Evolutionary conservation across 2,329 filamentous ascomycete genomes (phyloP).

Genomic region (Ciborinia camelliae): DNA sequence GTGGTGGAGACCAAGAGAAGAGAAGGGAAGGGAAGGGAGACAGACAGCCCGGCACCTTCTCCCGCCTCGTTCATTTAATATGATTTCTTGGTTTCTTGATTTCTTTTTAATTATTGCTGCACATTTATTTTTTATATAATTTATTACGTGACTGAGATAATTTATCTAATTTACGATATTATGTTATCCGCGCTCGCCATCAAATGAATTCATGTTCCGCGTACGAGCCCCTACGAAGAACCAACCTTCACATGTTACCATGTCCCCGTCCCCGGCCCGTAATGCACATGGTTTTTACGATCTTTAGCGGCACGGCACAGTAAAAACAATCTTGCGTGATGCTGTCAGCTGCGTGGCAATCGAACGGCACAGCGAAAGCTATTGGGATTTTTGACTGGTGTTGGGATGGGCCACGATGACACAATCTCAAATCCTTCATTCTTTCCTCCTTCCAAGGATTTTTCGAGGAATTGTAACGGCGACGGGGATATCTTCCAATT

Average conservation of each 20-base stretch:
- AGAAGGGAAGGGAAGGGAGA: no score
- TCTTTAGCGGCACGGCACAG: constrained; percentile 20
- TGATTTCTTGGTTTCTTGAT: not conserved
- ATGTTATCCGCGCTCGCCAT: not conserved
- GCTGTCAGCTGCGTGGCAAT: constrained; percentile 21
- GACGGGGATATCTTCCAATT: not conserved
- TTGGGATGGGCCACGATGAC: constrained; percentile 13
- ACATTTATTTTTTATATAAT: no score
- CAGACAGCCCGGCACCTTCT: not conserved
- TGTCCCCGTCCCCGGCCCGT: constrained; percentile 6
- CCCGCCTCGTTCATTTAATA: no score
- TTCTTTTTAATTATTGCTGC: not conserved
- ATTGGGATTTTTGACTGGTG: constrained; percentile 2
- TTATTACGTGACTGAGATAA: no score
- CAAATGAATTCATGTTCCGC: not conserved
- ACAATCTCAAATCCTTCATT: constrained; percentile 11
- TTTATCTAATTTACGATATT: no score
- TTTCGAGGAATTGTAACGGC: not conserved
- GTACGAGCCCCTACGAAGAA: not conserved
- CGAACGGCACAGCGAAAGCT: constrained; percentile 9
- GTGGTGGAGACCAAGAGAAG: constrained; percentile 15
- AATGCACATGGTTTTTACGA: constrained; percentile 19
- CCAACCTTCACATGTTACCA: not conserved
- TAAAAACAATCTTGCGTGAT: constrained; percentile 20
- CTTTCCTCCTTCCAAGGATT: not conserved